These are phyloP conservation scores for Tolypocladium guangdongense DNA, from an alignment of 2,329 filamentous ascomycete species.

Conservation along the genomic window DNA sequence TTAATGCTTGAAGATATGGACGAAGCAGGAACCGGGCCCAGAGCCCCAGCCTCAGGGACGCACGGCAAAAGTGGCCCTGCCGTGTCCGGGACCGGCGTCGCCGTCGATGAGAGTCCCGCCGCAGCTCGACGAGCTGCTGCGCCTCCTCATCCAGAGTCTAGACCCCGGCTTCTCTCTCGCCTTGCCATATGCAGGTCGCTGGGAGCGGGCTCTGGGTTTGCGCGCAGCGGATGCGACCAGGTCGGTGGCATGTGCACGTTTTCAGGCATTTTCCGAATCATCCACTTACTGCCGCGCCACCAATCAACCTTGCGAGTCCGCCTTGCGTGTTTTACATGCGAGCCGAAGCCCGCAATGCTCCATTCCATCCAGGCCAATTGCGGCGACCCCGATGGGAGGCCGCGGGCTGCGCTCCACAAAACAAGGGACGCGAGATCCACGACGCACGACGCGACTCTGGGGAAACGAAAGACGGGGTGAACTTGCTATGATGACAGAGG, in stretches of 20 bases:
- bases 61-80: slow-evolving; percentile 3
- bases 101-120: neutral
- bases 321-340: neutral
- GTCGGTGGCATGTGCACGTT: neutral
- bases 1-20: neutral
- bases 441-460: neutral
- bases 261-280: neutral
- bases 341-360: no score
- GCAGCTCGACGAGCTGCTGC: neutral
- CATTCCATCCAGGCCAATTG: neutral
- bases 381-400: neutral
- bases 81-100: slow-evolving; percentile 4
- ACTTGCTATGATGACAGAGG: neutral
- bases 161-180: neutral
- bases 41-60: neutral
- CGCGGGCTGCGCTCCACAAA: neutral
- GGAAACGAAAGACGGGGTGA: neutral
- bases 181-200: neutral
- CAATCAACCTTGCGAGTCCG: neutral
- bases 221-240: no score
- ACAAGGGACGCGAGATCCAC: neutral
- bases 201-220: no score
- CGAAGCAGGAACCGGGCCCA: neutral
- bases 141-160: no score
- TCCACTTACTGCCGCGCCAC: neutral